phyloP scores from a whole-genome alignment of 2,329 filamentous ascomycete genomes.

The Aspergillus ruber region DNA sequence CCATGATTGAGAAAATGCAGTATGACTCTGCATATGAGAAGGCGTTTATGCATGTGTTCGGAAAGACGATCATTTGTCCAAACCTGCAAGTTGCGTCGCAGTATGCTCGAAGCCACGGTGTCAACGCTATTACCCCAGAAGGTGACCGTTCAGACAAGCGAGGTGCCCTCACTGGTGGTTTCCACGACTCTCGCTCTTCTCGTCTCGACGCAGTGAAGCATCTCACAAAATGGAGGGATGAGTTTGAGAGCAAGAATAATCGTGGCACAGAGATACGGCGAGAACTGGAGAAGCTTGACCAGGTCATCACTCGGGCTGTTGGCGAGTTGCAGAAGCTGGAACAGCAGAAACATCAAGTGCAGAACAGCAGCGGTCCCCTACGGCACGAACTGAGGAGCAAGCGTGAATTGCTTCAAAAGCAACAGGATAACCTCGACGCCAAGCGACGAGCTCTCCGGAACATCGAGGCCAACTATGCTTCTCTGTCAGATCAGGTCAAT shows the following conservation, averaged over 20 bases:
- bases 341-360: slow-evolving; percentile 68
- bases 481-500: slow-evolving; percentile 66
- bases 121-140: slow-evolving; percentile 89
- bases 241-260: slow-evolving; percentile 61
- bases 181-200: slow-evolving; percentile 77
- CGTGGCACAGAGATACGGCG: slow-evolving; percentile 60
- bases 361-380: slow-evolving; percentile 75
- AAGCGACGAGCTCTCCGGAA: slow-evolving; percentile 60
- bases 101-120: slow-evolving; percentile 83
- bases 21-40: slow-evolving; percentile 72
- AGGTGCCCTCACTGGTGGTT: slow-evolving; percentile 91
- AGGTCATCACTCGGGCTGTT: slow-evolving; percentile 81
- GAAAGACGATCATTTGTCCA: slow-evolving; percentile 88
- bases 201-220: slow-evolving; percentile 77
- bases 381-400: slow-evolving; percentile 70
- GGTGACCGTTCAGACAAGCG: slow-evolving; percentile 93
- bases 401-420: slow-evolving; percentile 65
- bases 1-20: slow-evolving; percentile 75
- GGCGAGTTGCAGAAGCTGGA: slow-evolving; percentile 77
- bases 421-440: slow-evolving; percentile 65
- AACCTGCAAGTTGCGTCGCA: slow-evolving; percentile 81
- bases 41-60: slow-evolving; percentile 92
- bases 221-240: slow-evolving; percentile 66
- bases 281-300: slow-evolving; percentile 72
- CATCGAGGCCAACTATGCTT: slow-evolving; percentile 68